phyloP scores from a whole-genome alignment of 2,329 filamentous ascomycete genomes.

The Madurella mycetomatis region DNA sequence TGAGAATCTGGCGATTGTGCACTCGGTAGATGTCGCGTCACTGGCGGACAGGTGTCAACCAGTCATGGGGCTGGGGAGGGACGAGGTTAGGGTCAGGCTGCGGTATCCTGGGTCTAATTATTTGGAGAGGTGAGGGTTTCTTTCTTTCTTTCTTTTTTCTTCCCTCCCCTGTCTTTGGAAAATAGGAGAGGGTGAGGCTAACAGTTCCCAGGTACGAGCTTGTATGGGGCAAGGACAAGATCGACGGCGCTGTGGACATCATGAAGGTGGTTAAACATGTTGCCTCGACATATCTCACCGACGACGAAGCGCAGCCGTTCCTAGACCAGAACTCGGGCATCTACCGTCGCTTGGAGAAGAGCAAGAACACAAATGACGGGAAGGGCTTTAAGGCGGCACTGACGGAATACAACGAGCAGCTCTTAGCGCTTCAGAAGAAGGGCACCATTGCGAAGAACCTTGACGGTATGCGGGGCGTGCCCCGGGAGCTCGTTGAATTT shows the following conservation, averaged over 20 bases:
- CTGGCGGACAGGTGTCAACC: constrained; percentile 48
- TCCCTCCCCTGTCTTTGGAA: background rate
- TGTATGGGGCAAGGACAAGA: constrained; percentile 72
- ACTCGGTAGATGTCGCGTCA: constrained; percentile 54
- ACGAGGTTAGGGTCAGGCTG: constrained; percentile 61
- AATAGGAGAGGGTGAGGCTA: background rate
- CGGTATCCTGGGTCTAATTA: constrained; percentile 70
- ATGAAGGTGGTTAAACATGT: constrained; percentile 65
- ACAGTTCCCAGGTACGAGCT: constrained; percentile 58
- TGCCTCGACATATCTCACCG: constrained; percentile 71
- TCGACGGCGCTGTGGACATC: constrained; percentile 72
- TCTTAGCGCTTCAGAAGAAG: constrained; percentile 61
- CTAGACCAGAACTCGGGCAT: constrained; percentile 69
- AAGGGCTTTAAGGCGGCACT: constrained; percentile 69
- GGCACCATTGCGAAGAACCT: constrained; percentile 71
- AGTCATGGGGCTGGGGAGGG: constrained; percentile 44
- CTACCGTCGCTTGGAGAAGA: constrained; percentile 69
- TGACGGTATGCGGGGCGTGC: constrained; percentile 62
- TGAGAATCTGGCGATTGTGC: constrained; percentile 45
- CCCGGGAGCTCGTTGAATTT: constrained; percentile 68
- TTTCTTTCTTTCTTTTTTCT: background rate
- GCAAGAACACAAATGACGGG: constrained; percentile 59
- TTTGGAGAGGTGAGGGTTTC: constrained; percentile 27
- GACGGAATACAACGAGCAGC: constrained; percentile 68
- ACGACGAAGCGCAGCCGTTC: constrained; percentile 62